Evolutionary conservation across 2,329 filamentous ascomycete genomes (phyloP).

Genomic region (Aspergillus pseudoterreus): DNA sequence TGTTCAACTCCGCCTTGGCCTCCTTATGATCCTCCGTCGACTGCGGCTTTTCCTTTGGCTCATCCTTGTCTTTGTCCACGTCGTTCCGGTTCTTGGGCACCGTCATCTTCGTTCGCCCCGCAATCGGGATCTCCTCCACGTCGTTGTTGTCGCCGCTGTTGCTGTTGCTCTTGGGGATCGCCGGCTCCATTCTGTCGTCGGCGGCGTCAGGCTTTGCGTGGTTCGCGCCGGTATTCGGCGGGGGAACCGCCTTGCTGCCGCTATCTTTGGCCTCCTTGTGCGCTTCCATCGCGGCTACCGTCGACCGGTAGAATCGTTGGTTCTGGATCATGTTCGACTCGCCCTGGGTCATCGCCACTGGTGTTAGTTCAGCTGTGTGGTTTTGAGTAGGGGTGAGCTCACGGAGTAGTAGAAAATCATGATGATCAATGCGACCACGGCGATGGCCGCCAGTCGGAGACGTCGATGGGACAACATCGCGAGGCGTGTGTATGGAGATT

Average conservation of each 20-base stretch:
- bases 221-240: conserved; percentile 64
- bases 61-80: conserved; percentile 42
- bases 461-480: conserved; percentile 68
- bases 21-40: conserved; percentile 18
- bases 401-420: conserved; percentile 71
- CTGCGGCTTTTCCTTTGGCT: conserved; percentile 48
- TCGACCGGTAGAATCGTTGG: conserved; percentile 54
- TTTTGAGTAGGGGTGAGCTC: conserved; percentile 26
- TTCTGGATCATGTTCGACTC: conserved; percentile 39
- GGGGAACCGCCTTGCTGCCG: conserved; percentile 59
- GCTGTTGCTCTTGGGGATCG: conserved; percentile 36
- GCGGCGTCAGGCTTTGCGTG: conserved; percentile 28
- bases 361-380: neutral
- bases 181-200: conserved; percentile 26
- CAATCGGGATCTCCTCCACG: conserved; percentile 47
- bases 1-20: conserved; percentile 68
- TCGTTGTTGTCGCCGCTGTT: conserved; percentile 32
- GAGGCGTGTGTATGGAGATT: neutral
- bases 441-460: conserved; percentile 62
- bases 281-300: conserved; percentile 51
- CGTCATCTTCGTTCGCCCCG: conserved; percentile 53
- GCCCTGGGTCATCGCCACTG: conserved; percentile 24
- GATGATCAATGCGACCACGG: conserved; percentile 62
- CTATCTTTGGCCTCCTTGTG: conserved; percentile 39
- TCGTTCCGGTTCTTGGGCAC: conserved; percentile 35